Evolutionary conservation across 2,329 filamentous ascomycete species (phyloP).

Genomic region (Penicillium sp.): DNA sequence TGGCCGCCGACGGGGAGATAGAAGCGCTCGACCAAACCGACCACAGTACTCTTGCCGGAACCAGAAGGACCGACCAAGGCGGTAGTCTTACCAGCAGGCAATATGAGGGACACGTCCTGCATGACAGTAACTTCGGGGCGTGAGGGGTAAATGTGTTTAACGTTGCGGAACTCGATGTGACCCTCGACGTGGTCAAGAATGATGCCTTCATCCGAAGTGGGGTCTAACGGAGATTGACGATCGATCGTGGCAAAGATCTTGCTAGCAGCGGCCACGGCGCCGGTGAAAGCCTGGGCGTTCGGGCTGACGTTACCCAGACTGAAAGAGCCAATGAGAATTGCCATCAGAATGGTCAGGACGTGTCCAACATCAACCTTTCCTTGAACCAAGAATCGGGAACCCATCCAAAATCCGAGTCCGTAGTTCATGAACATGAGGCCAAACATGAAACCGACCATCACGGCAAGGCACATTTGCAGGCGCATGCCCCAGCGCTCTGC

Average conservation of each 20-base stretch:
- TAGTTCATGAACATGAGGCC: constrained; percentile 81
- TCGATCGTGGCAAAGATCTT: constrained; percentile 97
- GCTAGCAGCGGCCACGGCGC: constrained; percentile 73
- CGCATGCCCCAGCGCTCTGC: constrained; percentile 75
- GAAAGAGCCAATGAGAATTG: constrained; percentile 90
- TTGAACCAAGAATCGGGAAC: constrained; percentile 67
- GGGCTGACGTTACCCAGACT: constrained; percentile 83
- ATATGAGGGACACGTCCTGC: constrained; percentile 71
- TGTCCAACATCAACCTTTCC: constrained; percentile 63
- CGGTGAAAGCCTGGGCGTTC: constrained; percentile 80
- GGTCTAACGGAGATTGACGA: constrained; percentile 76
- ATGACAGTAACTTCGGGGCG: constrained; percentile 87
- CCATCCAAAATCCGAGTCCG: constrained; percentile 84
- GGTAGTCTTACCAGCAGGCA: constrained; percentile 87
- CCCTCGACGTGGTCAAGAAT: constrained; percentile 71
- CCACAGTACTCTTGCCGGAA: constrained; percentile 90
- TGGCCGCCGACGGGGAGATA: constrained; percentile 81
- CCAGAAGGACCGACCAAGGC: constrained; percentile 92
- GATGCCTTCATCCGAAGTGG: constrained; percentile 65
- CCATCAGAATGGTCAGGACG: constrained; percentile 81
- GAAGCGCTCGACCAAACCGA: constrained; percentile 89
- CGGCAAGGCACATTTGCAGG: constrained; percentile 66
- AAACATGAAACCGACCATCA: constrained; percentile 84
- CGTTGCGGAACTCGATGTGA: constrained; percentile 71
- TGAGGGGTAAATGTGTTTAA: constrained; percentile 94